Conservation (phyloP, 495 filamentous ascomycete genomes). For the Penicillium parvum region DNA sequence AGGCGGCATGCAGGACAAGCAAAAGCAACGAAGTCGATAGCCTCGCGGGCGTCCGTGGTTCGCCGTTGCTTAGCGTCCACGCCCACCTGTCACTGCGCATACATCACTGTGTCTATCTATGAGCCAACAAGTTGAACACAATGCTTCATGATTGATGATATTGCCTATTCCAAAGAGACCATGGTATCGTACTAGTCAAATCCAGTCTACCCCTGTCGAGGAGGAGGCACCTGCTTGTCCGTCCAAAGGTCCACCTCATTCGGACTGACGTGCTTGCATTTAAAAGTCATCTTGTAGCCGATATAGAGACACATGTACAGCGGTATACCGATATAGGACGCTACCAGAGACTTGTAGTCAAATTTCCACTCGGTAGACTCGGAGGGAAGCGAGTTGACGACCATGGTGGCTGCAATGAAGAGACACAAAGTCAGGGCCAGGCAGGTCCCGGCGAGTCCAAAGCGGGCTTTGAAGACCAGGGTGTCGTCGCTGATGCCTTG, state of each 20-base stretch:
- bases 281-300: slow-evolving; percentile 59
- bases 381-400: slow-evolving; percentile 60
- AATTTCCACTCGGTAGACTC: slow-evolving; percentile 38
- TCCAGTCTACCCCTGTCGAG: no score
- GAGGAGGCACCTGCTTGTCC: slow-evolving; percentile 27
- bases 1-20: not conserved
- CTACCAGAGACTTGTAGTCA: slow-evolving; percentile 64
- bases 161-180: no score
- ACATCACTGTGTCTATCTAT: not conserved
- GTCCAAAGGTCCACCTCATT: slow-evolving; percentile 58
- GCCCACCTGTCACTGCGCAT: not conserved
- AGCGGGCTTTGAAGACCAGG: slow-evolving; percentile 68
- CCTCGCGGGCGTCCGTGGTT: no score
- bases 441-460: slow-evolving; percentile 64
- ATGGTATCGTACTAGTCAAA: no score
- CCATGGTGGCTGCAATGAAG: slow-evolving; percentile 68
- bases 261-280: slow-evolving; percentile 48
- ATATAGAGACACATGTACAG: slow-evolving; percentile 66
- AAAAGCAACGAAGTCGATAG: not conserved
- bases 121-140: not conserved
- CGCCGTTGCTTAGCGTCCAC: not conserved
- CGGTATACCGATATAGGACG: slow-evolving; percentile 71
- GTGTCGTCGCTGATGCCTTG: slow-evolving; percentile 59
- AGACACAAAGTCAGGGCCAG: slow-evolving; percentile 59
- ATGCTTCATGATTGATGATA: no score